Percentiles rank a stretch among this genome's conserved stretches.
Evolutionary conservation across 1,284 basidiomycete genomes (phyloP).

Genomic region (Puccinia novopanici): DNA sequence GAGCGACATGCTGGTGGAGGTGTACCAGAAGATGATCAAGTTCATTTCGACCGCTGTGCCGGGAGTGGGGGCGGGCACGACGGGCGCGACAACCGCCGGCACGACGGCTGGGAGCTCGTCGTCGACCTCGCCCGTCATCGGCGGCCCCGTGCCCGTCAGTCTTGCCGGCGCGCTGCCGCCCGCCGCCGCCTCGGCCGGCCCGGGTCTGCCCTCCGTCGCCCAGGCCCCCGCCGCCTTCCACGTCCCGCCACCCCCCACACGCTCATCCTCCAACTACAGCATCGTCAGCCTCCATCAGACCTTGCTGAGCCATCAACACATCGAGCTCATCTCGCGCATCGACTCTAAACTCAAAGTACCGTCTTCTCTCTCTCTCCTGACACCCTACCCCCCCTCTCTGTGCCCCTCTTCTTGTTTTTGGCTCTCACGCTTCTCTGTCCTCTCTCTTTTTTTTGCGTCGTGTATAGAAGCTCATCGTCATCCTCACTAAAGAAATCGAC

Average conservation of each 20-base stretch:
- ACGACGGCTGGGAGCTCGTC: no score
- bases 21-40: constrained; percentile 78
- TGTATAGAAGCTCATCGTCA: constrained; percentile 73
- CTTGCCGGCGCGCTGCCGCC: no score
- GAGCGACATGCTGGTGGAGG: constrained; percentile 79
- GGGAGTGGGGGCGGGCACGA: not conserved
- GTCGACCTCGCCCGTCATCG: no score
- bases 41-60: constrained; percentile 65
- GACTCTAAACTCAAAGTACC: constrained; percentile 11
- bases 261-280: constrained; percentile 25
- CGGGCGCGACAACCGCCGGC: no score
- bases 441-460: no score
- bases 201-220: no score
- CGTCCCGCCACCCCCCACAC: constrained; percentile 9
- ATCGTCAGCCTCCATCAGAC: constrained; percentile 21
- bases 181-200: no score
- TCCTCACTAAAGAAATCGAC: constrained; percentile 77
- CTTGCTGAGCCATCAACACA: constrained; percentile 55
- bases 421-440: no score
- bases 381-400: no score
- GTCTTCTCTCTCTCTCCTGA: constrained; percentile 1
- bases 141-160: no score
- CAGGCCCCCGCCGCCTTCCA: no score
- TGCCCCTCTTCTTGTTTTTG: no score
- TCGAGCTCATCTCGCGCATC: constrained; percentile 9